phyloP scores from a whole-genome alignment of 495 filamentous ascomycete species.

The Aspergillus homomorphus region DNA sequence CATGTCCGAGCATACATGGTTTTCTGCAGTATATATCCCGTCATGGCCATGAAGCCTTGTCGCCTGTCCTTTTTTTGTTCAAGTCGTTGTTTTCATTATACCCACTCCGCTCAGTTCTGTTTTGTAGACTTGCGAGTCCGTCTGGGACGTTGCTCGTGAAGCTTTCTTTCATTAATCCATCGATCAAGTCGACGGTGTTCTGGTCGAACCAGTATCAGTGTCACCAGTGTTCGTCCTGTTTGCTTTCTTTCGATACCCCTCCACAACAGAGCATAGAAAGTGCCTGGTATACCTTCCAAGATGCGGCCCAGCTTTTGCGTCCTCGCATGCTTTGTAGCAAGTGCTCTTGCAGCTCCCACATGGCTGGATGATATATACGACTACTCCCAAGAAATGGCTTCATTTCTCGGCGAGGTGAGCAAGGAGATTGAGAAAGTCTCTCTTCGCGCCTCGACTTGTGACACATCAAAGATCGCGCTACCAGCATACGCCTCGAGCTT shows the following conservation, averaged over 20 bases:
- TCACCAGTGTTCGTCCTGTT: not conserved
- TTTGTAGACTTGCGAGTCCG: slow-evolving; percentile 1
- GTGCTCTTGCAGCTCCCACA: slow-evolving; percentile 36
- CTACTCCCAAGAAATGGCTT: slow-evolving; percentile 35
- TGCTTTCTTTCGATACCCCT: not conserved
- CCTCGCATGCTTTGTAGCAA: slow-evolving; percentile 28
- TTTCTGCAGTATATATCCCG: slow-evolving; percentile 14
- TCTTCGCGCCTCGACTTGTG: slow-evolving; percentile 29
- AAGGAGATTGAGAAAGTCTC: slow-evolving; percentile 29
- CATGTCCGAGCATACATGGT: not conserved
- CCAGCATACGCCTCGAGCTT: slow-evolving; percentile 48
- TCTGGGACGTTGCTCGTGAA: not conserved
- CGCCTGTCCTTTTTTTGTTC: slow-evolving; percentile 5
- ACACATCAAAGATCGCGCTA: slow-evolving; percentile 36
- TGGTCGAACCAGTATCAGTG: not conserved
- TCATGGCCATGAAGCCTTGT: slow-evolving; percentile 5
- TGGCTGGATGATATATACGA: slow-evolving; percentile 36
- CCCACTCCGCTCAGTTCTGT: not conserved
- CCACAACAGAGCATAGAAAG: not conserved
- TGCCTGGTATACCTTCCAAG: slow-evolving; percentile 14
- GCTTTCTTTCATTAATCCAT: not conserved
- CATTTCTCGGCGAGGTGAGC: slow-evolving; percentile 41
- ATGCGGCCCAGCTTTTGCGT: slow-evolving; percentile 34
- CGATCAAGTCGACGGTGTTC: not conserved
- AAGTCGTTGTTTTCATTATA: not conserved